These are phyloP conservation scores for Vitis vinifera DNA, from an alignment of 164 flowering plant genomes.

Conservation along the genomic window ASM3070453v1 NC_081811.1:270501-271000, in stretches of 20 bases:
- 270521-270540: neutral
- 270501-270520: neutral
- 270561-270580: slow-evolving; percentile 36
- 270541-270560: slow-evolving; percentile 57
- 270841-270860: neutral
- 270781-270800: no score
- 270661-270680: slow-evolving; percentile 28
- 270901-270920: slow-evolving; percentile 46
- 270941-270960: no score
- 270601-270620: slow-evolving; percentile 38
- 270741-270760: slow-evolving; percentile 43
- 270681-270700: slow-evolving; percentile 24
- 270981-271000: no score
- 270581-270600: slow-evolving; percentile 44
- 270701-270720: slow-evolving; percentile 24
- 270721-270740: slow-evolving; percentile 31
- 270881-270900: slow-evolving; percentile 49
- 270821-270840: no score
- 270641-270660: slow-evolving; percentile 32
- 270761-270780: slow-evolving; percentile 33
- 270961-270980: no score
- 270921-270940: slow-evolving; percentile 24
- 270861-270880: slow-evolving; percentile 35
- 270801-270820: no score
- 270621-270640: slow-evolving; percentile 43